Base-by-base conservation (phyloP, 202 grass and related monocot genomes). In the Dendrocalamus latiflorus region DNA sequence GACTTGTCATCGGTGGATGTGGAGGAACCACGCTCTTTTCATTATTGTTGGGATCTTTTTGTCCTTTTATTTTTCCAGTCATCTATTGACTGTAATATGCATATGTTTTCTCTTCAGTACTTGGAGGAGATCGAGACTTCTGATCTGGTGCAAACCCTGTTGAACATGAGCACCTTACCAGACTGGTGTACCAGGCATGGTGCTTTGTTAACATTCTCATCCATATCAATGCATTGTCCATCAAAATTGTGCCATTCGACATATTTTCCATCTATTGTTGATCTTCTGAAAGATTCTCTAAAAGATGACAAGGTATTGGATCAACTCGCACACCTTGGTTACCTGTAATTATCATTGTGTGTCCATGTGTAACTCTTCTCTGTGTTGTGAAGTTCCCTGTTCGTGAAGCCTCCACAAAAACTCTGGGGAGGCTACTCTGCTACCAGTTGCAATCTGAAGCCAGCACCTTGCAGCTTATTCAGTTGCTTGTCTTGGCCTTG, bases 241-340 rank as follows among this genome's bases (percentile, higher is more conserved):
- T 89, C 91, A 68, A 86, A 87, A 63, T 68, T 96, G 65, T 91
- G 87, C 56, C 54, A 50, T 65, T 89, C 88, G 51, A 21, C 44
- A 50, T 72, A 89, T 30, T 90, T 90, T 84, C 60, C 70, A 54
- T 90, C 93, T 76, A 51, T 95, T 68, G 74, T 90, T 82, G 83
- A 90, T 83, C 66, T 71, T 90, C 87, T 99, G 64, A 99, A 87
- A 83, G 83, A 86, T 85, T 90, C 93, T 68, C 78, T 96, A 55
- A 96, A 95, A 86, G 96, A 99, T 54, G 96, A 99, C 47, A 99
- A 99, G 96, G 96, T 99, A 94, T 69, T 73, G 68, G 36, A 75
- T 74, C 28, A 85, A 53, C n/a, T 82, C 92, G 50, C 53, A 43
- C 24, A 26, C 8, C 2, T 72, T 49, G 5, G 22, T 63, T 80